A percentile compares a stretch with the other conserved stretches of the same genome.
Conservation (phyloP, 2,329 filamentous ascomycete genomes). For the Alternaria longipes region DNA sequence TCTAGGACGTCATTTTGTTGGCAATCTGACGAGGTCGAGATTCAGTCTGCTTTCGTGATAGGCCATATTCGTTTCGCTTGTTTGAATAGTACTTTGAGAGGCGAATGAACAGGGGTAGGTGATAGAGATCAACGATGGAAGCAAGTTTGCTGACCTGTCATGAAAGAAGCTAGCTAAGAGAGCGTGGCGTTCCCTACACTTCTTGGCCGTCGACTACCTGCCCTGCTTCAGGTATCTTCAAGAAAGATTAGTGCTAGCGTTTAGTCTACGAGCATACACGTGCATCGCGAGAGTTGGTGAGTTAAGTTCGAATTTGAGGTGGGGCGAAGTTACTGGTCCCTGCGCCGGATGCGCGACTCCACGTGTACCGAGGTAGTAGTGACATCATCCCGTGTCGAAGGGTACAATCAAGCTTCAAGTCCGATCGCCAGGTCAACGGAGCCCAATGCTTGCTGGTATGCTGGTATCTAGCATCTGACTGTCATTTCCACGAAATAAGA, state of each 20-base stretch:
- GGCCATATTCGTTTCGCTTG: constrained; percentile 14
- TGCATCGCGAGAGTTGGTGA: neutral
- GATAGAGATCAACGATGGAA: constrained; percentile 9
- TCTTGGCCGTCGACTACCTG: neutral
- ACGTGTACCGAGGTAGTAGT: constrained; percentile 20
- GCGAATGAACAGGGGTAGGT: constrained; percentile 15
- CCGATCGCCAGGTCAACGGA: constrained; percentile 9
- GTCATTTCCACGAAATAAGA: constrained; percentile 1
- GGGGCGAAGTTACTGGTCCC: constrained; percentile 20
- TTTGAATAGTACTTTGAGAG: constrained; percentile 10
- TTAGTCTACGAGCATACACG: neutral
- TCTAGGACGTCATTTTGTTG: constrained; percentile 9
- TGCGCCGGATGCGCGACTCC: constrained; percentile 24
- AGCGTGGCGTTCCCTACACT: neutral
- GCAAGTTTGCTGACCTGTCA: constrained; percentile 10
- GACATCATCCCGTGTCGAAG: constrained; percentile 26
- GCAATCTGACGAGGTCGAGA: constrained; percentile 2
- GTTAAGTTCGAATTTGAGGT: constrained; percentile 3
- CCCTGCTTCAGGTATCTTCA: neutral
- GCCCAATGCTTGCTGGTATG: neutral
- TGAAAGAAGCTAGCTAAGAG: neutral
- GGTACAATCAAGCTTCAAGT: constrained; percentile 21
- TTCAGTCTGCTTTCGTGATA: constrained; percentile 9
- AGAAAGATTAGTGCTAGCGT: neutral
- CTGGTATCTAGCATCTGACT: constrained; percentile 1